phyloP scores from a whole-genome alignment of 2,329 filamentous ascomycete genomes.

The Plectosphaerella sp. region DNA sequence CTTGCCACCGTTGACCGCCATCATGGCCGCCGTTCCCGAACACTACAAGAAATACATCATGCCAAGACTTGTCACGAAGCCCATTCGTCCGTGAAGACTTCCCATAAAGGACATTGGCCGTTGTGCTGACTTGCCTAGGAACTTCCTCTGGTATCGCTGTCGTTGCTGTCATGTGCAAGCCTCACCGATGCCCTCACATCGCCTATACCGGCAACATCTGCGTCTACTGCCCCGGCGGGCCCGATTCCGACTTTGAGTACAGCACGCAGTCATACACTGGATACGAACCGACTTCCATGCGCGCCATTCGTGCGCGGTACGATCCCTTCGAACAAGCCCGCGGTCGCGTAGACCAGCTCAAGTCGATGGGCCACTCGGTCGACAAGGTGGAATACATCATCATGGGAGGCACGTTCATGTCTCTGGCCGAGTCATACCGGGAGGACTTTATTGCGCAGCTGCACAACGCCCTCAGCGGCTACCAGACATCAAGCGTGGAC shows the following conservation, averaged over 20 bases:
- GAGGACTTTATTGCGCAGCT: constrained; percentile 93
- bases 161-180: constrained; percentile 99
- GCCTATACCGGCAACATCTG: constrained; percentile 98
- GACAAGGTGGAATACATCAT: constrained; percentile 99
- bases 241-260: constrained; percentile 98
- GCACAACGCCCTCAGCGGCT: constrained; percentile 94
- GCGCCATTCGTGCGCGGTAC: constrained; percentile 92
- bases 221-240: constrained; percentile 95
- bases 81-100: constrained; percentile 63
- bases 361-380: constrained; percentile 90
- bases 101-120: neutral
- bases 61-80: constrained; percentile 93
- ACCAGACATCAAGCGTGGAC: constrained; percentile 90
- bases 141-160: constrained; percentile 97
- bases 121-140: constrained; percentile 38
- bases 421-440: constrained; percentile 79
- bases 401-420: constrained; percentile 99
- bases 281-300: constrained; percentile 98
- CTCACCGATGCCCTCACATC: constrained; percentile 94
- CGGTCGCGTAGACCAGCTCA: constrained; percentile 94
- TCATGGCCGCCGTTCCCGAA: constrained; percentile 97
- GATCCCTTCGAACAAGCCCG: constrained; percentile 97
- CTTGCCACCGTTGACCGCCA: constrained; percentile 89
- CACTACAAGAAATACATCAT: constrained; percentile 99
- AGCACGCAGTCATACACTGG: constrained; percentile 98